Percentiles rank a stretch among this genome's conserved stretches.
Evolutionary conservation across 176 grass and related monocot genomes (phyloP).

Genomic region (Carex scoparia): DNA sequence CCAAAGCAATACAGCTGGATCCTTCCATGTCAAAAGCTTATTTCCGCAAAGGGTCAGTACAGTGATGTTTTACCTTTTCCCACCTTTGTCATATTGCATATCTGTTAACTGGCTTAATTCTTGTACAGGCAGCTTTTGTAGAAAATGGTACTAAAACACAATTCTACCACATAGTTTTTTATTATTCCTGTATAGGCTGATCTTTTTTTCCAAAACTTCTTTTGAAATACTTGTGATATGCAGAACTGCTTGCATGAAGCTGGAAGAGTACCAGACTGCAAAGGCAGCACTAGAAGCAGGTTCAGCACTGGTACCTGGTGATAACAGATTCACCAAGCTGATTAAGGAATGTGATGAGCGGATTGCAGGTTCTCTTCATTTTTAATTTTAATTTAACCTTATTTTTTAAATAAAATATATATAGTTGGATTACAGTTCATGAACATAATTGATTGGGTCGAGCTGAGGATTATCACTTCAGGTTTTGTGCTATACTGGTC

Average conservation of each 20-base stretch:
- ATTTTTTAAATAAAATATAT: background rate
- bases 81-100: background rate
- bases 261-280: constrained; percentile 52
- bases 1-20: constrained; percentile 37
- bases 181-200: background rate
- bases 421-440: background rate
- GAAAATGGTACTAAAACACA: background rate
- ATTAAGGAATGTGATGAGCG: constrained; percentile 41
- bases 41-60: constrained; percentile 41
- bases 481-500: background rate
- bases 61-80: background rate
- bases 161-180: background rate
- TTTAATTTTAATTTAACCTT: background rate
- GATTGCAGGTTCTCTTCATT: constrained; percentile 36
- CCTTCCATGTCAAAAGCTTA: constrained; percentile 46
- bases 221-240: constrained; percentile 4
- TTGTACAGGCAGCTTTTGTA: background rate
- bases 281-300: constrained; percentile 42
- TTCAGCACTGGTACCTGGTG: constrained; percentile 34
- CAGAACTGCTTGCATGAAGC: constrained; percentile 48
- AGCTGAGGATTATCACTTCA: background rate
- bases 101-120: background rate
- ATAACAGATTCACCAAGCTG: constrained; percentile 42
- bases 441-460: background rate
- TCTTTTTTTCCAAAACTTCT: background rate